Evolutionary conservation across 108 stramenopile species (phyloP).

Genomic region (Nannochloropsis gaditana): DNA sequence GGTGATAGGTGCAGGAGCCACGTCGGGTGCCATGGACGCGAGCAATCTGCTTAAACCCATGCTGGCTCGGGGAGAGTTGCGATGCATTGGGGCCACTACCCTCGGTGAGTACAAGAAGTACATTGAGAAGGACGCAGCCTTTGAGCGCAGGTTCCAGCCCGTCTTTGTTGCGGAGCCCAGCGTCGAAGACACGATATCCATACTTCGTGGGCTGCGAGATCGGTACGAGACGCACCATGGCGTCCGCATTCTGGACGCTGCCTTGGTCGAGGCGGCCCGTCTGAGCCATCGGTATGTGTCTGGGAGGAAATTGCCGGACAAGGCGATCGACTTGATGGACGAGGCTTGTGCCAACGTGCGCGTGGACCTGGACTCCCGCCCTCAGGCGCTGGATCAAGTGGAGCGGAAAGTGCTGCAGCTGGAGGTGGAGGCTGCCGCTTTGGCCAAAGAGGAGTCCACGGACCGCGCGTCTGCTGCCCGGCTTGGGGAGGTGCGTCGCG

Average conservation of each 20-base stretch:
- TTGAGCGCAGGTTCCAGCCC: conserved; percentile 94
- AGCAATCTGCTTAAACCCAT: conserved; percentile 89
- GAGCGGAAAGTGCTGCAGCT: conserved; percentile 78
- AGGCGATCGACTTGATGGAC: conserved; percentile 76
- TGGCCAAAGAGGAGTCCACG: conserved; percentile 54
- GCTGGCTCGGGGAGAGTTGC: conserved; percentile 81
- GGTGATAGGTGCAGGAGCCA: conserved; percentile 69
- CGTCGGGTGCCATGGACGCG: conserved; percentile 79
- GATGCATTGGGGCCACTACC: conserved; percentile 89
- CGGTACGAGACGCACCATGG: conserved; percentile 89
- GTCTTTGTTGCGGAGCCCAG: conserved; percentile 77
- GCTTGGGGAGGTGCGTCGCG: conserved; percentile 66
- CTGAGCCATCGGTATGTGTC: conserved; percentile 79
- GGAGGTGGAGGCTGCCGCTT: conserved; percentile 66
- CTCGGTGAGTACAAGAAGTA: conserved; percentile 69
- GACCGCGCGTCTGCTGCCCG: neutral
- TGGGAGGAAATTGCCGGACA: conserved; percentile 68
- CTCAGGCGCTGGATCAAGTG: conserved; percentile 76
- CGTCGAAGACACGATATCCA: conserved; percentile 86
- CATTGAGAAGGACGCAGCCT: conserved; percentile 90
- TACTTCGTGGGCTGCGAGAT: conserved; percentile 83
- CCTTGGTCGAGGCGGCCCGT: conserved; percentile 76
- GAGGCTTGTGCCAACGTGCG: conserved; percentile 78
- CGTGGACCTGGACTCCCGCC: conserved; percentile 68
- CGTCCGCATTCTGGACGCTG: conserved; percentile 71